Base-by-base conservation (phyloP, 2,329 filamentous ascomycete species). In the Trichocomaceae sp. region DNA sequence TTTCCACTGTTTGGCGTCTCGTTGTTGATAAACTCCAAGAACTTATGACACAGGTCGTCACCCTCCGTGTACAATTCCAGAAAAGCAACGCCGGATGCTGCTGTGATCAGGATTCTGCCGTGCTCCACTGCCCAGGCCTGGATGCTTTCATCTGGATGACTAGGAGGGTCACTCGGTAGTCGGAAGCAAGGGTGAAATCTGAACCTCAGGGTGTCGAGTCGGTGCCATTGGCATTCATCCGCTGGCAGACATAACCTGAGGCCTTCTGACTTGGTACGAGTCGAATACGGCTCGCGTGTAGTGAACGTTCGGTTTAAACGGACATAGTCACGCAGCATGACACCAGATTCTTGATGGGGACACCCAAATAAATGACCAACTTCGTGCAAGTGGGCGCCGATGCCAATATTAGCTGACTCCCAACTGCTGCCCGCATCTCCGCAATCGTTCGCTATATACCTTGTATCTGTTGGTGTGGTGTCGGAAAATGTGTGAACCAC, bases 351-450 rank as follows among this genome's bases (percentile, higher is more conserved):
- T 66, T 95, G 90, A 66, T 95, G 88, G 9, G 90, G 89, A 61
- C 89, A 95, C 49, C 92, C 92, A 61, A 97, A 87, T 20, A 96
- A 72, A 72, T 95, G 92, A 3, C 92, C 92, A 0, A 87, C 87
- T 71, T 96, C 90, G 69, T 95, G 92, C 47, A 97, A 72, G 70
- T 97, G 92, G 9, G 90, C 91, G 7, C 92, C 92, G 60, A 97
- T 95, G 29, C 91, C 91, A 58, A 96, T 87, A 63, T 92, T 95
- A 23, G 89, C 90, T n/a, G 90, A 85, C 69, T 97, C 92, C 92
- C 92, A 97, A 47, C 85, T 93, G 66, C 88, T 95, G 22, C 91
- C 91, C 6, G 85, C 86, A 61, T 96, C 88, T 62, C 87, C 87
- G 69, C 84, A 89, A 67, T 95, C 89, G 64, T 96, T 96, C 15